phyloP scores from a whole-genome alignment of 805 yeast species.

The Kodamaea restingae region DNA sequence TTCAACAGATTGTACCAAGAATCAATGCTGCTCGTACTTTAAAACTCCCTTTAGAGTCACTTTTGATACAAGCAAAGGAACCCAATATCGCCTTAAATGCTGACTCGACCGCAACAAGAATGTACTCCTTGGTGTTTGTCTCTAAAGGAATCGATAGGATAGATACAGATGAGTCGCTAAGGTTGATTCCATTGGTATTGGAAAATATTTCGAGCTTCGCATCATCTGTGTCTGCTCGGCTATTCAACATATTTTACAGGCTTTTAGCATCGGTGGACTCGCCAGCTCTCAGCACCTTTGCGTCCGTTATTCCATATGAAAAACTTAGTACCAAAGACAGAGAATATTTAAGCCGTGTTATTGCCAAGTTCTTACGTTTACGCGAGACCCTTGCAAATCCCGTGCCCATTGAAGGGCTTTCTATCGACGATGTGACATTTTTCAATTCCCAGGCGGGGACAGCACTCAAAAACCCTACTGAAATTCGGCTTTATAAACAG shows the following conservation, averaged over 20 bases:
- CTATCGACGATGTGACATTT: constrained; percentile 51
- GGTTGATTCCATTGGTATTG: constrained; percentile 46
- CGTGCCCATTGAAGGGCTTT: constrained; percentile 55
- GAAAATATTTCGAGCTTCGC: constrained; percentile 42
- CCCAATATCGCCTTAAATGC: constrained; percentile 45
- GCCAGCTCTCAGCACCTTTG: constrained; percentile 45
- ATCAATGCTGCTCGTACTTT: constrained; percentile 51
- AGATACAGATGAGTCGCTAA: constrained; percentile 28
- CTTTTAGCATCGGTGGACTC: constrained; percentile 40
- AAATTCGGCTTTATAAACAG: constrained; percentile 32
- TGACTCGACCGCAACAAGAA: constrained; percentile 49
- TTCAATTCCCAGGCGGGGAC: constrained; percentile 70
- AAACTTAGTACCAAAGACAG: constrained; percentile 34
- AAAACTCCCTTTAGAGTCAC: constrained; percentile 59
- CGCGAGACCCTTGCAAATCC: constrained; percentile 33
- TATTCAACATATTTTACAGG: constrained; percentile 59
- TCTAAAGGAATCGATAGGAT: constrained; percentile 66
- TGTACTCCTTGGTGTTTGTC: constrained; percentile 62
- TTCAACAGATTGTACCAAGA: constrained; percentile 66
- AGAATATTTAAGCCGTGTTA: constrained; percentile 41
- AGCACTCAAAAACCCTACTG: constrained; percentile 44
- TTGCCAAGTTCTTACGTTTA: constrained; percentile 56
- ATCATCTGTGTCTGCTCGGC: constrained; percentile 45
- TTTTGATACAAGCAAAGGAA: constrained; percentile 58
- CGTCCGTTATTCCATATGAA: constrained; percentile 39